Percentiles rank a stretch among this genome's conserved stretches.
Conservation (phyloP, 441 rosid species). For the Oxalis stricta region DNA sequence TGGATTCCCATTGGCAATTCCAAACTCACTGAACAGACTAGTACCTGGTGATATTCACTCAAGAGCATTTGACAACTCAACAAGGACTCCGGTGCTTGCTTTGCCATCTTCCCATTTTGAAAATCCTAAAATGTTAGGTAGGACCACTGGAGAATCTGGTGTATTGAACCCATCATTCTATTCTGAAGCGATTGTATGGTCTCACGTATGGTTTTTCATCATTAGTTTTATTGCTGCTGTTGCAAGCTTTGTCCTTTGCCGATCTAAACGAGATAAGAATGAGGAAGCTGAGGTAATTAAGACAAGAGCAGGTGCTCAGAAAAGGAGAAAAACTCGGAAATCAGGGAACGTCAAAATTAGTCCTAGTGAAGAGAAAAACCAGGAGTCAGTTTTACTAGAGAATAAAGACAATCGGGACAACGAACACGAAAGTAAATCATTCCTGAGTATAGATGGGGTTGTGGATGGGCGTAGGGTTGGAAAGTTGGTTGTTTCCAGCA, state of each 20-base stretch:
- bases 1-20: constrained; percentile 30
- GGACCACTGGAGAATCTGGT: constrained; percentile 15
- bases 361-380: constrained; percentile 25
- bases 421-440: constrained; percentile 22
- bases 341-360: constrained; percentile 30
- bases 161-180: constrained; percentile 11
- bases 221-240: constrained; percentile 15
- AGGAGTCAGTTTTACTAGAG: constrained; percentile 14
- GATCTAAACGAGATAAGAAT: constrained; percentile 20
- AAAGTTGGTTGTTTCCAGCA: constrained; percentile 44
- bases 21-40: constrained; percentile 13
- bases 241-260: constrained; percentile 18
- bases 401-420: constrained; percentile 10
- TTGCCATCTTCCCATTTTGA: constrained; percentile 35
- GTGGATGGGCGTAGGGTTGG: constrained; percentile 56
- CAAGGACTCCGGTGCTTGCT: constrained; percentile 16
- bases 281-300: constrained; percentile 28
- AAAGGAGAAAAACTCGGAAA: constrained; percentile 56
- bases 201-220: constrained; percentile 13
- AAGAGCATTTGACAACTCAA: constrained; percentile 13
- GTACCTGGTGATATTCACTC: constrained; percentile 5
- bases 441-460: constrained; percentile 17
- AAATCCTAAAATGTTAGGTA: constrained; percentile 14
- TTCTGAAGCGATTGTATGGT: constrained; percentile 11
- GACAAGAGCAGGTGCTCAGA: constrained; percentile 20